Conservation (phyloP, 2,329 filamentous ascomycete genomes). For the Eutypa lata region DNA sequence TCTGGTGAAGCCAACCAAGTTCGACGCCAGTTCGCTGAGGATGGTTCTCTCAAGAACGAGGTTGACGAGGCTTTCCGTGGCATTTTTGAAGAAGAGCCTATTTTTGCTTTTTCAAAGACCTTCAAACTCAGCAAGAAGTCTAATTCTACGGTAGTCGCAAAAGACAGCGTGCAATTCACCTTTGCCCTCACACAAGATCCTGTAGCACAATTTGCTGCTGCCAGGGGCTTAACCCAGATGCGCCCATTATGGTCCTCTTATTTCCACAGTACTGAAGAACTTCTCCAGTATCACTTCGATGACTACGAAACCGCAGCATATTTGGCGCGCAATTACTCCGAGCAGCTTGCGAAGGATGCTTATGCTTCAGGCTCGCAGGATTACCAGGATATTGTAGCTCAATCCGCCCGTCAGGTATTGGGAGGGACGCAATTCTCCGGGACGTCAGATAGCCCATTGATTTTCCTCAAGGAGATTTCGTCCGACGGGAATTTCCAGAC, state of each 20-base stretch:
- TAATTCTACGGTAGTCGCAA: conserved; percentile 24
- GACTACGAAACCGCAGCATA: conserved; percentile 64
- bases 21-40: conserved; percentile 66
- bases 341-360: conserved; percentile 67
- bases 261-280: conserved; percentile 59
- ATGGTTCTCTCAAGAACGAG: conserved; percentile 62
- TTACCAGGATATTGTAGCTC: conserved; percentile 73
- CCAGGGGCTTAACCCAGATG: conserved; percentile 74
- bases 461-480: conserved; percentile 84
- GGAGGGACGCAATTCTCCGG: conserved; percentile 75
- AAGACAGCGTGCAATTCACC: conserved; percentile 67
- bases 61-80: conserved; percentile 65
- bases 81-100: conserved; percentile 75
- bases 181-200: conserved; percentile 75
- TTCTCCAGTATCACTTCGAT: conserved; percentile 72
- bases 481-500: conserved; percentile 84
- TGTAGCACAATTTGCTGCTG: conserved; percentile 74
- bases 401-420: conserved; percentile 77
- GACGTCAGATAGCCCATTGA: conserved; percentile 65
- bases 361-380: conserved; percentile 70
- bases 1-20: conserved; percentile 65
- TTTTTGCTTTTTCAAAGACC: conserved; percentile 73
- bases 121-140: conserved; percentile 47
- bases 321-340: conserved; percentile 71
- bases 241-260: conserved; percentile 76